Evolutionary conservation across 352 stramenopile species (phyloP).

Genomic region (Phytopythium kandeliae): DNA sequence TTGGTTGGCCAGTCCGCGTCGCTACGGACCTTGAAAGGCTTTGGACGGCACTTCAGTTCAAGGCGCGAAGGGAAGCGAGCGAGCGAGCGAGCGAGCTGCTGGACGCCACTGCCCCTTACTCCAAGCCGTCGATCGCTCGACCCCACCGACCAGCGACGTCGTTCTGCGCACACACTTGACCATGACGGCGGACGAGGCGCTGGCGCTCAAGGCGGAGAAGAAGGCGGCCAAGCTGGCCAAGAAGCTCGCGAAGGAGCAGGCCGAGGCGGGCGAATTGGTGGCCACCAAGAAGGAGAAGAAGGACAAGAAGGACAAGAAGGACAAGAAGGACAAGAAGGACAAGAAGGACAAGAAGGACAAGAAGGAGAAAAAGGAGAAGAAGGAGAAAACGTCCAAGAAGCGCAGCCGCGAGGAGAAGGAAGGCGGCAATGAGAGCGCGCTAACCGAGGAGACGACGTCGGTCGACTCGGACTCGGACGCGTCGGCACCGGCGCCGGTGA

Average conservation of each 20-base stretch:
- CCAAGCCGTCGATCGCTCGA: neutral
- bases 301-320: conserved; percentile 28
- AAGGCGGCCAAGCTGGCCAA: conserved; percentile 41
- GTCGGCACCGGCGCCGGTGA: conserved; percentile 8
- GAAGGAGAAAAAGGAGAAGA: conserved; percentile 57
- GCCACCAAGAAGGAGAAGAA: conserved; percentile 13
- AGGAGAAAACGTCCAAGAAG: conserved; percentile 78
- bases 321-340: conserved; percentile 34
- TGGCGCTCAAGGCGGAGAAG: conserved; percentile 56
- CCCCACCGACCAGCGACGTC: neutral
- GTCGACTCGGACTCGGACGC: conserved; percentile 48
- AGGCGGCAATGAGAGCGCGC: conserved; percentile 5
- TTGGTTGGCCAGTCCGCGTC: conserved; percentile 7
- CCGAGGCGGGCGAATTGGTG: conserved; percentile 7
- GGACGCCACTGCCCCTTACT: neutral
- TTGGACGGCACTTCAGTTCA: neutral
- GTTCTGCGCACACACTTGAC: neutral
- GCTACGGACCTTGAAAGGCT: conserved; percentile 8
- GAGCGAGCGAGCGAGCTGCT: neutral
- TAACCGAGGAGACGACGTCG: conserved; percentile 35
- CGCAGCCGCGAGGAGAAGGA: conserved; percentile 35
- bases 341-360: conserved; percentile 67
- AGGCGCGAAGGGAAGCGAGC: neutral
- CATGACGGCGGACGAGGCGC: conserved; percentile 35
- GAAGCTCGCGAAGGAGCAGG: conserved; percentile 38